Base-by-base conservation (phyloP, 306 rosid species). In the Citrullus amarus region DNA sequence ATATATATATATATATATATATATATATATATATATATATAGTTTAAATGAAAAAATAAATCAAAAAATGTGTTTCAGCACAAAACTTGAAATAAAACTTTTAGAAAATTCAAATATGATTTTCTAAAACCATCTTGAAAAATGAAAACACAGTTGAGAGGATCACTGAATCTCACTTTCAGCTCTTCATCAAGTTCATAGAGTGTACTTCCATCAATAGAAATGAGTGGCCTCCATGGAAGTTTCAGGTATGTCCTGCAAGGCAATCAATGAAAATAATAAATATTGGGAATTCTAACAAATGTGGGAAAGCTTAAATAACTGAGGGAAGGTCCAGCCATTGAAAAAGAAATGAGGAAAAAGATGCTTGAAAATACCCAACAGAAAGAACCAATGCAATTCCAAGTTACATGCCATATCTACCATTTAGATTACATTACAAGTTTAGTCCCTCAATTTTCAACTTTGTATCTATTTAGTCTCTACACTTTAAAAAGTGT, bases 211-310 rank as follows among this genome's bases (percentile, higher is more conserved):
- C 97, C 98, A 56, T 88, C 86, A 18, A 93, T 88, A 61, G 85
- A 85, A 79, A 90, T 90, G 56, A 90, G 86, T 70, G 98, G 98
- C 80, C 90, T 90, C 98, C 98, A 90, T 20, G 97, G 98, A 79
- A 94, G 95, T 81, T 89, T 92, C 61, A 92, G 85, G 84, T 89
- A 85, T 70, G 97, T 94, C 90, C 98, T 94, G 88, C 88, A 83
- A 71, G 59, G 22, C 14, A 63, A 66, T 25, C 81, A 74, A 85
- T 53, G 34, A 80, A 15, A 13, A 7, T 75, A 46, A 22, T 74
- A 43, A 32, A 51, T 32, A 18, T 55, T 54, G 62, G 44, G 25
- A 34, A 75, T 46, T 34, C 28, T 32, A 41, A 11, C 48, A 5
- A 17, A 43, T 22, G 18, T 68, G 8, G 34, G 75, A 68, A 38